Evolutionary conservation across 2,329 filamentous ascomycete genomes (phyloP), one percentile per base, ranked within the genome.

Genomic region (Cercospora citrullina): DNA sequence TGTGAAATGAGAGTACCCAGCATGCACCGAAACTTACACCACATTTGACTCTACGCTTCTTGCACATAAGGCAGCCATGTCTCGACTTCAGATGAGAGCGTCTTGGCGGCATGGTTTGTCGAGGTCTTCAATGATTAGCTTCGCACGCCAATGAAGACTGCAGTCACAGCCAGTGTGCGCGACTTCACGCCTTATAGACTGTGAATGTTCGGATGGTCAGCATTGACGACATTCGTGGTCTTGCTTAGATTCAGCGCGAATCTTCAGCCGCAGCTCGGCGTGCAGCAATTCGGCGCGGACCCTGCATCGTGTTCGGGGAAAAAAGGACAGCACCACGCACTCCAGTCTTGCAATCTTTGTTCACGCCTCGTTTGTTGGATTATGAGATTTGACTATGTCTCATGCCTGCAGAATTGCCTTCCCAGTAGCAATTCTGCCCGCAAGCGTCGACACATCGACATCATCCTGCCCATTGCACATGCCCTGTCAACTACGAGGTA

Each of bases 41-140:
- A 65, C 66, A 70, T 51, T 69, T 68, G 5, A 70, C 67, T 33
- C 67, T 60, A 7, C 69, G 64, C 18, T 48, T 63, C 64, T 70
- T 70, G 67, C 69, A 70, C 21, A 64, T 69, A 23, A 63, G 39
- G 64, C 69, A 70, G 26, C 69, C 69, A 28, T 63, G 58, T 10
- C 69, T 60, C 26, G 69, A 68, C 45, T 70, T 70, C 28, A 64
- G 58, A 58, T 70, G 69, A 28, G 69, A 69, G 23, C 69, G 57
- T 23, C 69, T 64, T 59, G 66, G 64, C 23, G 68, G 64, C 68
- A 69, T 69, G 14, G 48, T 55, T 55, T 14, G 23, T 55, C 16
- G 12, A 1, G 12, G 12, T 28, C 12, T n/a, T 8, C 23, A 51
- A 30, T 2, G 16, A 14, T 55, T 14, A 28, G 23, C 23, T 55